Base-by-base conservation (phyloP, 2,329 filamentous ascomycete species). In the Aspergillus sp. region DNA sequence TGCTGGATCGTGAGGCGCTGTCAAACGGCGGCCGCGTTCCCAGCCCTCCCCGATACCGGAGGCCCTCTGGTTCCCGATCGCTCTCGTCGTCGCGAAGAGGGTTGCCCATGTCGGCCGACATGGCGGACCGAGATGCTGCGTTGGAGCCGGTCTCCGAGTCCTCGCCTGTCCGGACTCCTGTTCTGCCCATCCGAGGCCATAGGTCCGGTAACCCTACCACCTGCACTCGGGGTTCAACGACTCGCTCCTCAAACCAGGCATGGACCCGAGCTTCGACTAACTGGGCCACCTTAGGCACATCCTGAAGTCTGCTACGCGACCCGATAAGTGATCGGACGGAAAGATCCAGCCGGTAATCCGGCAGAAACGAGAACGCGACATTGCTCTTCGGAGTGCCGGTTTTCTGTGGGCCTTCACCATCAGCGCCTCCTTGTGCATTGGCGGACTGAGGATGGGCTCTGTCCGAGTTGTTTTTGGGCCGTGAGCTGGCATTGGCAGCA, bases 321-420 rank as follows among this genome's bases (percentile, higher is more conserved):
- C 86, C 86, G 50, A 89, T 85, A 26, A 89, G 80, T 2, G 85
- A 87, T 57, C 84, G 81, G 4, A 88, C 84, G n/a, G 84, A 86
- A 50, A 89, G 80, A 68, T 88, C 86, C 36, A 89, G 82, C 22
- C 85, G 80, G 72, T 89, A 89, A 73, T 88, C 85, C 59, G 80
- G 80, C 4, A 82, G 74, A 65, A 99, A 99, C 58, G 92, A 96
- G 76, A 99, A 98, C 0, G 91, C 91, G 75, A 99, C 89, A 72
- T 92, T 96, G 3, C 95, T 96, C 4, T 81, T 81, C 1, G 90
- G 90, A 3, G 87, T 90, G 24, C 86, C 78, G 59, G 73, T 75
- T 64, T 66, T 71, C 3, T 42, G 36, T 42, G 36, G 36, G 16
- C 36, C 36, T 6, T 42, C 36, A 1, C 6, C 36, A 7, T 14